These are phyloP conservation scores for Wakefieldia striispora DNA, from an alignment of 768 basidiomycete species.

Conservation along the genomic window DNA sequence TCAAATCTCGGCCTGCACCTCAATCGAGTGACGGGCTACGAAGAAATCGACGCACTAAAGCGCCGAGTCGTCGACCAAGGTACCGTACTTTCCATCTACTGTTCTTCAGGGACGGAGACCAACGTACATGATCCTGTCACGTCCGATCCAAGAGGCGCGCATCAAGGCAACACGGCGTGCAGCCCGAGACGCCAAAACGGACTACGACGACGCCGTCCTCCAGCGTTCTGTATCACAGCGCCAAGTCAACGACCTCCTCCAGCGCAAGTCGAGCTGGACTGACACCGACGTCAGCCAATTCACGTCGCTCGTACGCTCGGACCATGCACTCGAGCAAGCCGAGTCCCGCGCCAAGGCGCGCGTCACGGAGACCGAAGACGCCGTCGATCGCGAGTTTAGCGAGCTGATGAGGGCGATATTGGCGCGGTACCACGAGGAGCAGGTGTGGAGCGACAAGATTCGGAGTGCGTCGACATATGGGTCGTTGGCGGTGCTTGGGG, in stretches of 20 bases:
- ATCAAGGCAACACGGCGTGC: constrained; percentile 67
- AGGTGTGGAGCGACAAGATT: constrained; percentile 99
- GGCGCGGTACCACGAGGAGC: constrained; percentile 95
- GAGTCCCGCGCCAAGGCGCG: constrained; percentile 68
- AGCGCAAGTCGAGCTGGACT: constrained; percentile 93
- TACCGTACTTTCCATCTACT: constrained; percentile 35
- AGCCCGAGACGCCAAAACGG: constrained; percentile 68
- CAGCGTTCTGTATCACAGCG: constrained; percentile 84
- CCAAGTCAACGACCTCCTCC: constrained; percentile 93
- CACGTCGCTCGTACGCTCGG: constrained; percentile 85
- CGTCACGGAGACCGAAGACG: constrained; percentile 69
- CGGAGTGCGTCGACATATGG: constrained; percentile 94
- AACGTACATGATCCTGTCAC: not conserved
- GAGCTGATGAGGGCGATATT: constrained; percentile 88
- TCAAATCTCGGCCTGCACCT: constrained; percentile 74
- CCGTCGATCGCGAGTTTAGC: constrained; percentile 84
- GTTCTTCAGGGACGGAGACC: constrained; percentile 5
- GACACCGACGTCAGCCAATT: constrained; percentile 84
- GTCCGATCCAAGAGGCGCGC: constrained; percentile 55
- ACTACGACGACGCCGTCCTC: constrained; percentile 76
- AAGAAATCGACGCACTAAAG: constrained; percentile 83
- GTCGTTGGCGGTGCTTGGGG: constrained; percentile 75
- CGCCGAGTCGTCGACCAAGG: constrained; percentile 77
- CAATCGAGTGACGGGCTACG: constrained; percentile 90
- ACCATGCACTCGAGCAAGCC: constrained; percentile 82